A percentile compares a stretch with the other conserved stretches of the same genome.
Evolutionary conservation across 23 red algal genomes (phyloP).

Genomic region (Gracilaria caudata): DNA sequence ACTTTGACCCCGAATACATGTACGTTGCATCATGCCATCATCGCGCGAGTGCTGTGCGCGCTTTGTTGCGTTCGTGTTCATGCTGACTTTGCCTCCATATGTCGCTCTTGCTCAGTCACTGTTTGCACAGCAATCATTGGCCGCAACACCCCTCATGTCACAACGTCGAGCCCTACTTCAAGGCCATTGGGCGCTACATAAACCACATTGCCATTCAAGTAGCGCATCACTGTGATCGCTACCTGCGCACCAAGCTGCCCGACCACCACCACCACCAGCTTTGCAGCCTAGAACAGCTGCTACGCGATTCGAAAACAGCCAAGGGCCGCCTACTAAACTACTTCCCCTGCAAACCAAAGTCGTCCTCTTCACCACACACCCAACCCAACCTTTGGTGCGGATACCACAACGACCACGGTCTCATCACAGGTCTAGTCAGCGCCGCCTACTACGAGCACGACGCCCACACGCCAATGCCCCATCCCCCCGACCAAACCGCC

Average conservation of each 20-base stretch:
- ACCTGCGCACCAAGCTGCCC: neutral
- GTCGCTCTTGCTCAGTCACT: neutral
- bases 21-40: no score
- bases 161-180: slow-evolving; percentile 50
- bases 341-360: neutral
- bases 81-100: neutral
- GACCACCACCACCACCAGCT: neutral
- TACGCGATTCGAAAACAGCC: slow-evolving; percentile 1
- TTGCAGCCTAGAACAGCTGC: neutral
- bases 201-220: slow-evolving; percentile 28
- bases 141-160: slow-evolving; percentile 12
- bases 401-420: slow-evolving; percentile 75
- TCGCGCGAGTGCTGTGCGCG: no score
- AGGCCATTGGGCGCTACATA: slow-evolving; percentile 58
- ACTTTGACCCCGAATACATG: slow-evolving; percentile 19
- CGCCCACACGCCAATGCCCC: neutral
- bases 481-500: slow-evolving; percentile 9
- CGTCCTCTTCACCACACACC: neutral
- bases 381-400: slow-evolving; percentile 47
- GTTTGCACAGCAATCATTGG: slow-evolving; percentile 17
- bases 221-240: slow-evolving; percentile 42
- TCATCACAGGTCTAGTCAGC: slow-evolving; percentile 42
- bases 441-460: slow-evolving; percentile 15
- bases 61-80: neutral
- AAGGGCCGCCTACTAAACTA: slow-evolving; percentile 72